Evolutionary conservation across 2,329 filamentous ascomycete genomes (phyloP).

Genomic region (Onygenales sp.): DNA sequence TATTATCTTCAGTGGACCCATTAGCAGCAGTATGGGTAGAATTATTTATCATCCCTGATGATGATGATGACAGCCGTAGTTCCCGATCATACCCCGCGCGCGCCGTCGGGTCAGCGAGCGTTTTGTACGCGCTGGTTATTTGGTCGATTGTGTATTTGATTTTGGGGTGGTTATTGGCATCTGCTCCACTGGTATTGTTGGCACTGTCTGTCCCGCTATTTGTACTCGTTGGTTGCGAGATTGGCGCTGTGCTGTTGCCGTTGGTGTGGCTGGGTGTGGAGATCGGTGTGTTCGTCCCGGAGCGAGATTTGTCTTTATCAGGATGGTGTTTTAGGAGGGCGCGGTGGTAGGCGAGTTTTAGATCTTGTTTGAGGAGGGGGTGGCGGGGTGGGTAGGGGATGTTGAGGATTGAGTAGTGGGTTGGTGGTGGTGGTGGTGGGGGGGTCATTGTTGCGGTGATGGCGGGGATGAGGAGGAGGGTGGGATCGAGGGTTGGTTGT

Average conservation of each 20-base stretch:
- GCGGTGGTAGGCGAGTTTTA: slow-evolving; percentile 48
- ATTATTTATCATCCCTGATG: slow-evolving; percentile 19
- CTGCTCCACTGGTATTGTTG: not conserved
- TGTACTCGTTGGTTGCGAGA: not conserved
- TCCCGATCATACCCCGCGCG: slow-evolving; percentile 42
- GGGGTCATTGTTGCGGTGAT: not conserved
- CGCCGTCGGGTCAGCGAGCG: slow-evolving; percentile 36
- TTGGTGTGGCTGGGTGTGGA: not conserved
- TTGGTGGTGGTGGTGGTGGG: not conserved
- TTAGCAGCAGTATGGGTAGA: slow-evolving; percentile 15
- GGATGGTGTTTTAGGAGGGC: slow-evolving; percentile 51
- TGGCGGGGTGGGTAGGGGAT: slow-evolving; percentile 1
- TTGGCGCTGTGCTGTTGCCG: not conserved
- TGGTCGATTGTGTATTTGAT: slow-evolving; percentile 42
- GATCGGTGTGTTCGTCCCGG: not conserved
- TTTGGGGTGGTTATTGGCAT: not conserved
- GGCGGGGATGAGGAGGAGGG: not conserved
- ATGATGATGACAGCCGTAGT: slow-evolving; percentile 25
- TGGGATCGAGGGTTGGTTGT: not conserved
- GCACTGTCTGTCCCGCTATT: not conserved
- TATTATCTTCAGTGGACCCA: slow-evolving; percentile 10
- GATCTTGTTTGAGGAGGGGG: slow-evolving; percentile 25
- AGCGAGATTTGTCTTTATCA: slow-evolving; percentile 37
- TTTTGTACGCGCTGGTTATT: slow-evolving; percentile 50
- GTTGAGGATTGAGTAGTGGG: slow-evolving; percentile 5